Conservation (phyloP, 257 asterid genomes). For the Osmanthus fragrans region DNA sequence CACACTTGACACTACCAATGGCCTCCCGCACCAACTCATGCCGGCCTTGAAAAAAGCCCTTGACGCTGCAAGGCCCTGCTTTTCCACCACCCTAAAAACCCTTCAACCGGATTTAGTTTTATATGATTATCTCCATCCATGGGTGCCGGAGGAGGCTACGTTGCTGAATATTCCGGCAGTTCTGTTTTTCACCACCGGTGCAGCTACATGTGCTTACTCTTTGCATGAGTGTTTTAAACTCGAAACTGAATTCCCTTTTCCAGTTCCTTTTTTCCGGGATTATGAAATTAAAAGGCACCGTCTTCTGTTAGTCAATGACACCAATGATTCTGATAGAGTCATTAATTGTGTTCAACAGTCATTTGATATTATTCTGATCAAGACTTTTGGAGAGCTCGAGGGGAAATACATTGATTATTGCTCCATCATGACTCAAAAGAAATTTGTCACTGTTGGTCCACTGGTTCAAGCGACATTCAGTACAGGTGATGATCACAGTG, state of each 20-base stretch:
- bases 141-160: slow-evolving; percentile 54
- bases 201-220: slow-evolving; percentile 34
- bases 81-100: slow-evolving; percentile 41
- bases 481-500: slow-evolving; percentile 8
- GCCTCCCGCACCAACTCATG: slow-evolving; percentile 64
- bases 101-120: slow-evolving; percentile 60
- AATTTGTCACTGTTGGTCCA: slow-evolving; percentile 52
- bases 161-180: slow-evolving; percentile 48
- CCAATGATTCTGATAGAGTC: slow-evolving; percentile 23
- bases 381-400: slow-evolving; percentile 50
- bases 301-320: slow-evolving; percentile 1
- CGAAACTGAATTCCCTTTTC: slow-evolving; percentile 47
- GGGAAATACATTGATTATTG: slow-evolving; percentile 53
- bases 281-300: slow-evolving; percentile 23
- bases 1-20: slow-evolving; percentile 81
- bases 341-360: slow-evolving; percentile 23
- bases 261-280: slow-evolving; percentile 29
- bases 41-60: slow-evolving; percentile 40
- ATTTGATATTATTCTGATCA: slow-evolving; percentile 40
- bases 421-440: slow-evolving; percentile 28
- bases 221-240: slow-evolving; percentile 8
- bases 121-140: slow-evolving; percentile 61
- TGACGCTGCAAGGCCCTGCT: slow-evolving; percentile 40
- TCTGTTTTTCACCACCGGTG: slow-evolving; percentile 41
- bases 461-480: slow-evolving; percentile 32